Percentiles rank a stretch among this genome's conserved stretches.
phyloP scores from a whole-genome alignment of 305 asterid species.

The Fraxinus baroniana region DNA sequence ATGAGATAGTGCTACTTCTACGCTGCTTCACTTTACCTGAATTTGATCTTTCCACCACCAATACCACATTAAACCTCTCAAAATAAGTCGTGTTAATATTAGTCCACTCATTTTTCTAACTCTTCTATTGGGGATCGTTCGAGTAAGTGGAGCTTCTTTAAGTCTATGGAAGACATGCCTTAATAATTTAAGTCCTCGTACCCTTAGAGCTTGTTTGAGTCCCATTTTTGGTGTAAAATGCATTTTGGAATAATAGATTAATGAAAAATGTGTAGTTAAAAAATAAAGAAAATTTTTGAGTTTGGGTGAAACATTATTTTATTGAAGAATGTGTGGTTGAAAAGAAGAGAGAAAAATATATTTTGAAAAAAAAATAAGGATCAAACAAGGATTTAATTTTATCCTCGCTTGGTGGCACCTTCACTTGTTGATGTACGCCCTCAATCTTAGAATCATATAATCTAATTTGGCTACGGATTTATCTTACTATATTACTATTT shows the following conservation, averaged over 20 bases:
- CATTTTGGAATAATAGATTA: too few relatives aligned
- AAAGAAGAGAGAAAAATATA: too few relatives aligned
- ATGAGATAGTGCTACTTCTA: not conserved
- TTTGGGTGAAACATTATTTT: too few relatives aligned
- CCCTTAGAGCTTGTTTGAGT: not conserved
- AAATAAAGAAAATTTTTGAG: too few relatives aligned
- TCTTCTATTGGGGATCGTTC: not conserved
- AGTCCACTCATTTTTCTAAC: not conserved
- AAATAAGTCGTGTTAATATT: not conserved
- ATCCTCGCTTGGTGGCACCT: not conserved
- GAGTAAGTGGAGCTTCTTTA: not conserved
- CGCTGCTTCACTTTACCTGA: not conserved
- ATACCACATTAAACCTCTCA: not conserved
- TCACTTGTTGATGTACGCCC: not conserved
- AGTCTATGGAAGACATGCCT: not conserved
- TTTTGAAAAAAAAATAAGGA: too few relatives aligned
- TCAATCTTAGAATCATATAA: not conserved
- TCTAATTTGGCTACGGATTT: not conserved
- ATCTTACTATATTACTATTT: not conserved
- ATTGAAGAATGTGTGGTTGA: too few relatives aligned
- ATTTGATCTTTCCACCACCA: not conserved
- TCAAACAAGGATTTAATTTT: not conserved
- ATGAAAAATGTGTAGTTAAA: too few relatives aligned
- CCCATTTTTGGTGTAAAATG: too few relatives aligned
- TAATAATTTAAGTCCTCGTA: not conserved